Evolutionary conservation across 2,329 filamentous ascomycete species (phyloP).

Genomic region (Fusarium haematococcum): DNA sequence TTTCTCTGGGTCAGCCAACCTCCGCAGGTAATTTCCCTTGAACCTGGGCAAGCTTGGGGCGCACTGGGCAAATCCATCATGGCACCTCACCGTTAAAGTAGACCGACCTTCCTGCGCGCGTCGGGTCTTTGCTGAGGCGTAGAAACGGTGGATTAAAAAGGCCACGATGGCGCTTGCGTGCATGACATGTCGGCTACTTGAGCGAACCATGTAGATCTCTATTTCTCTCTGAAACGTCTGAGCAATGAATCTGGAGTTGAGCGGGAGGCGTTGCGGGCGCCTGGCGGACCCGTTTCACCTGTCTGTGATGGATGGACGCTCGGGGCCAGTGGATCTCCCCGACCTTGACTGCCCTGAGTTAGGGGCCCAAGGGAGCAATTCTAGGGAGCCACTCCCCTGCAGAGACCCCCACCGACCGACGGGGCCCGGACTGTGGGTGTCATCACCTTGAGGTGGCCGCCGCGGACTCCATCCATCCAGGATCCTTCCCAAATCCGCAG

Average conservation of each 20-base stretch:
- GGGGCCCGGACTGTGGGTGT: conserved; percentile 3
- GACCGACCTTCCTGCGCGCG: not conserved
- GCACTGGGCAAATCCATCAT: not conserved
- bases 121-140: not conserved
- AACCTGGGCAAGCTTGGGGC: conserved; percentile 3
- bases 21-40: conserved; percentile 31
- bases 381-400: conserved; percentile 25
- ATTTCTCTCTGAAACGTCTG: conserved; percentile 23
- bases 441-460: not conserved
- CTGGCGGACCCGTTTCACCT: conserved; percentile 34
- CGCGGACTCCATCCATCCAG: conserved; percentile 1
- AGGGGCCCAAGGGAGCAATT: conserved; percentile 15
- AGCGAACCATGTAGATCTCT: conserved; percentile 15
- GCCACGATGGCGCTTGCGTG: not conserved
- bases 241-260: conserved; percentile 1
- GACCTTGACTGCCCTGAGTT: not conserved
- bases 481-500: conserved; percentile 24
- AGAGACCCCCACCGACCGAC: conserved; percentile 4
- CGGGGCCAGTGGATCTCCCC: conserved; percentile 2
- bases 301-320: conserved; percentile 1
- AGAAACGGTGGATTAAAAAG: not conserved
- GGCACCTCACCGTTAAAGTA: not conserved
- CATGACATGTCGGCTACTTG: not conserved
- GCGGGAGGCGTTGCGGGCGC: conserved; percentile 23
- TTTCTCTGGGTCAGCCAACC: conserved; percentile 12